Percentiles rank a stretch among this genome's conserved stretches.
Evolutionary conservation across 2,329 filamentous ascomycete species (phyloP).

Genomic region (Trichoderma semiorbis): DNA sequence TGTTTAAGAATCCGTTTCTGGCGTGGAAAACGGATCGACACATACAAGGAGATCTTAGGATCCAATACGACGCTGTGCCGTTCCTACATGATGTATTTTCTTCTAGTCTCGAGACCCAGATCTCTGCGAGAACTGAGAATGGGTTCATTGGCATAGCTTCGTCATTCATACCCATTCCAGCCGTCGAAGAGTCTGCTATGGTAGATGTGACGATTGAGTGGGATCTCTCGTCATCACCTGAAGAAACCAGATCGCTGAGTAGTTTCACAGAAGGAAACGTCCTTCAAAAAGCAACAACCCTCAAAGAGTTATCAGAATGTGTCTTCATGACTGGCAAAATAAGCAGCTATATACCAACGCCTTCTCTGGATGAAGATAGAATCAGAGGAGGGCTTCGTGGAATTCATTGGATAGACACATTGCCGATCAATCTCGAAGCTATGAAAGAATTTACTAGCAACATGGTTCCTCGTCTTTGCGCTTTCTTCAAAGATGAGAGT

Average conservation of each 20-base stretch:
- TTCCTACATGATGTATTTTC: neutral
- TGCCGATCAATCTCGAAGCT: neutral
- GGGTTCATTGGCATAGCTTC: neutral
- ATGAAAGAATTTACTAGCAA: conserved; percentile 6
- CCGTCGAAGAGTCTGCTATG: neutral
- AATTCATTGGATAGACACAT: neutral
- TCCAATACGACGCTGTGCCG: neutral
- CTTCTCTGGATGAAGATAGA: neutral
- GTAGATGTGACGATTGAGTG: neutral
- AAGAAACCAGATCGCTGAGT: neutral
- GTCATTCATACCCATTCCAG: neutral
- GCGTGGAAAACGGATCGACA: neutral
- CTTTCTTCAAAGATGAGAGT: conserved; percentile 9
- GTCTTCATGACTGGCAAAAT: neutral
- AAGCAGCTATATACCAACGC: neutral
- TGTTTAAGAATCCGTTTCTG: neutral
- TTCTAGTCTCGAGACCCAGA: neutral
- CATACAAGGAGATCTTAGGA: neutral
- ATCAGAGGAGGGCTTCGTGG: neutral
- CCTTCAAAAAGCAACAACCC: neutral
- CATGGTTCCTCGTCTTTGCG: neutral
- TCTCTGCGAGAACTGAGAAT: neutral
- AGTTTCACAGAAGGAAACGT: neutral
- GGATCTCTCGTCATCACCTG: neutral
- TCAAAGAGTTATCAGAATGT: neutral